Percentiles rank a stretch among this genome's conserved stretches.
These are phyloP conservation scores for Cocos nucifera DNA, from an alignment of 176 grass and related monocot genomes.

Conservation along the genomic window DNA sequence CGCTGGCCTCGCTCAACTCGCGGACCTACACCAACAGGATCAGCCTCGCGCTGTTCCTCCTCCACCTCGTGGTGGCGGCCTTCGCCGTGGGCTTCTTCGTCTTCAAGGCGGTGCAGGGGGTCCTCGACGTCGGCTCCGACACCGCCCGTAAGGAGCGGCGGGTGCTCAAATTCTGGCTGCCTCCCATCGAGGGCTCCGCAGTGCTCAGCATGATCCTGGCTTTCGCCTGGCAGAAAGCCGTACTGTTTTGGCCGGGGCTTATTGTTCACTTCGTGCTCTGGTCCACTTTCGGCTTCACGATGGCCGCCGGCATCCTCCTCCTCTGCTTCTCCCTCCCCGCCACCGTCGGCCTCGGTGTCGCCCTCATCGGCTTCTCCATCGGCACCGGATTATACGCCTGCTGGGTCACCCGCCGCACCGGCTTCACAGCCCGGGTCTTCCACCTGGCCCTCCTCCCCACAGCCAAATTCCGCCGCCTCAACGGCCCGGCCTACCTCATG, in stretches of 20 bases:
- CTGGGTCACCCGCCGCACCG: constrained; percentile 63
- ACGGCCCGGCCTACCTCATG: constrained; percentile 90
- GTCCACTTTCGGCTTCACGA: constrained; percentile 55
- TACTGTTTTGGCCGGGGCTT: constrained; percentile 47
- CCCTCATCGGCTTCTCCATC: constrained; percentile 79
- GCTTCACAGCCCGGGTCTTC: constrained; percentile 60
- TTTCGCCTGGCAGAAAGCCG: constrained; percentile 88
- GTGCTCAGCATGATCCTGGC: constrained; percentile 69
- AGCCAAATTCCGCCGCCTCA: constrained; percentile 58
- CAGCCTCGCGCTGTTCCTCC: constrained; percentile 60
- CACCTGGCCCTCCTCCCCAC: constrained; percentile 47
- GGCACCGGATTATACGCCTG: constrained; percentile 78
- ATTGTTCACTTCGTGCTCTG: constrained; percentile 86
- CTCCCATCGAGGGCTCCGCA: constrained; percentile 61
- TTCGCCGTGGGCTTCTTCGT: constrained; percentile 60
- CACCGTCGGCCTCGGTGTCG: constrained; percentile 54
- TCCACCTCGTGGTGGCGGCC: constrained; percentile 43
- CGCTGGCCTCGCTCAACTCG: constrained; percentile 52
- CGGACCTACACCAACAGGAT: constrained; percentile 71
- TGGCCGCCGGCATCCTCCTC: constrained; percentile 60
- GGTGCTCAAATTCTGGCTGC: constrained; percentile 64
- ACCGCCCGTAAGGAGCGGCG: constrained; percentile 30
- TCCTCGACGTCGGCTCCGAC: constrained; percentile 19
- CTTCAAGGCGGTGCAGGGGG: constrained; percentile 39
- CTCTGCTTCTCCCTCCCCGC: constrained; percentile 79